Percentiles rank a stretch among this genome's conserved stretches.
Conservation (phyloP, 208 protist species). For the Trypanosoma grayi region DNA sequence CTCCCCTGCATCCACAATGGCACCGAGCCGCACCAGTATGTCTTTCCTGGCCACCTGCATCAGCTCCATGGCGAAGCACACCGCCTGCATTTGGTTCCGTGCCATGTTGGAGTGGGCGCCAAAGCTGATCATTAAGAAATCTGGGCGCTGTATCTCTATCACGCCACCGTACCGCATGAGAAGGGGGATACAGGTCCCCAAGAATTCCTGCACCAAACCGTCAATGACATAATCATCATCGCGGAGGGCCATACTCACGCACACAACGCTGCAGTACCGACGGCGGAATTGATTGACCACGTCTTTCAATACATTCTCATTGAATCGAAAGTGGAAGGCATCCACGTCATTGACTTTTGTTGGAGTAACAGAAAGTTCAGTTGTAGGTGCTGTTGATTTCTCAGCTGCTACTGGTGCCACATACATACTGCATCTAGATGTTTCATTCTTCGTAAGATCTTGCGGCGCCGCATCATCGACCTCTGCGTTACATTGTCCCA, state of each 20-base stretch:
- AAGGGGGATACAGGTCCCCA: constrained; percentile 39
- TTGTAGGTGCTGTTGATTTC: too few species aligned
- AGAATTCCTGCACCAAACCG: constrained; percentile 30
- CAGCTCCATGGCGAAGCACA: constrained; percentile 47
- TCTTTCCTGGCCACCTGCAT: constrained; percentile 19
- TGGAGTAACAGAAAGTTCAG: constrained; percentile 1
- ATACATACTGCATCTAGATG: neutral
- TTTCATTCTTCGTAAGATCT: constrained; percentile 3
- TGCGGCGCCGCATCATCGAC: neutral
- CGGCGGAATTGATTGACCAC: constrained; percentile 46
- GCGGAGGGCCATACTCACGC: neutral
- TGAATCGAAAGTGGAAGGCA: constrained; percentile 18
- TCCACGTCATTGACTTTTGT: neutral
- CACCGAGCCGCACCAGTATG: constrained; percentile 29
- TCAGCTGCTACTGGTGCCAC: neutral
- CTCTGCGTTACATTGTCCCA: constrained; percentile 14
- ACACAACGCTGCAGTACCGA: constrained; percentile 45
- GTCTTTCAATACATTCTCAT: constrained; percentile 37
- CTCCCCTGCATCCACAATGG: constrained; percentile 57
- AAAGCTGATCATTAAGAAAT: constrained; percentile 47
- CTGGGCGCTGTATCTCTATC: constrained; percentile 49
- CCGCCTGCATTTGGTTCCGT: constrained; percentile 57
- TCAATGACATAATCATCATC: constrained; percentile 15
- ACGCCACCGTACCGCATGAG: constrained; percentile 53
- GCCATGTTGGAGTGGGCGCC: constrained; percentile 47